Evolutionary conservation across 2,329 filamentous ascomycete species (phyloP), one percentile per base, ranked within the genome.

Genomic region (Aaosphaeria pasadenensis): DNA sequence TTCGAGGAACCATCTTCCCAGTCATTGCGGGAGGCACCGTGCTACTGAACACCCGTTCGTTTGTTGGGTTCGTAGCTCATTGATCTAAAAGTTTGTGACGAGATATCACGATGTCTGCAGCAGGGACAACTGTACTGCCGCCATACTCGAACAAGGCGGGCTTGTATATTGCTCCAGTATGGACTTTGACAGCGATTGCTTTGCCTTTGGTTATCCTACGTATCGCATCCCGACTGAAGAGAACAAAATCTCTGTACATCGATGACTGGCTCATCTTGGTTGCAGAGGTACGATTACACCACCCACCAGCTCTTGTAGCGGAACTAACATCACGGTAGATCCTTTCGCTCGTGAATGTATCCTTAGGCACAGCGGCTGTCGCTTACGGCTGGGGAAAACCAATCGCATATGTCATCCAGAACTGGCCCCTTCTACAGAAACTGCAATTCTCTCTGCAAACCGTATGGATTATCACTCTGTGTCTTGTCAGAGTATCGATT

Each of bases 191-290:
- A 5, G 39, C 43, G 5, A 35, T 65, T 28, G 51, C 59, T 6
- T 42, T 65, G 3, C 43, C 43, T 13, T 52, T 63, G 28, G 56
- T 58, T 32, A 39, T 57, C 11, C 33, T 51, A 35, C 58, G 62
- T 9, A 53, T 60, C 32, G 62, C 55, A 35, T 60, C 60, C 4
- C 56, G 59, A 6, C 11, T 56, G 32, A 52, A 30, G 5, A 54
- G 58, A 41, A 58, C 52, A 6, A 45, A 46, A 9, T 49, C 42
- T 7, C 33, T 65, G 13, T 52, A 56, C 33, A 35, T 59, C 6
- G 60, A 65, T 45, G 62, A 63, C 51, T 62, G 57, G 59, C 48
- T 63, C 42, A 58, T 65, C 39, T 11, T 60, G 13, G 50, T 54
- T 24, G 62, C 59, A 30, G 57, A 61, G 52, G 60, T 61, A 40